phyloP scores from a whole-genome alignment of 2,329 filamentous ascomycete genomes.

The Alternaria metachromatica region DNA sequence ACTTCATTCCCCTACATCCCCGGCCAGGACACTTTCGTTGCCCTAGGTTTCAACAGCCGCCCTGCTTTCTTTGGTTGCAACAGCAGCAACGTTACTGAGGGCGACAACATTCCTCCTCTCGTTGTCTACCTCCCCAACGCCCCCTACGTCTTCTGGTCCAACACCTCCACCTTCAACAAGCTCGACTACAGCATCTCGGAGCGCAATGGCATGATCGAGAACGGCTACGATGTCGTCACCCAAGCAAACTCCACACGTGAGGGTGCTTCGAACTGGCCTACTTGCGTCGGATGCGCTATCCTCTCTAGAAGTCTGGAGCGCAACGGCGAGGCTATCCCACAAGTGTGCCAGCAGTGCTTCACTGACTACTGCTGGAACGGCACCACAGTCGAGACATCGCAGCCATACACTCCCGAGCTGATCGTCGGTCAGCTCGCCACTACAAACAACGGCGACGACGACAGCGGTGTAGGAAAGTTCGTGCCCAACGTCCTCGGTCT shows the following conservation, averaged over 20 bases:
- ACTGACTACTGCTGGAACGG: conserved; percentile 91
- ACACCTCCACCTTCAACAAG: conserved; percentile 76
- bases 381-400: conserved; percentile 55
- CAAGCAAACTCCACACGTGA: conserved; percentile 81
- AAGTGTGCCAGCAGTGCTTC: conserved; percentile 79
- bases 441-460: conserved; percentile 17
- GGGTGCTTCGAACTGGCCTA: conserved; percentile 68
- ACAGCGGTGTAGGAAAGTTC: conserved; percentile 32
- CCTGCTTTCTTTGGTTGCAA: conserved; percentile 86
- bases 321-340: conserved; percentile 72
- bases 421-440: conserved; percentile 21
- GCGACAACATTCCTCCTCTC: conserved; percentile 64
- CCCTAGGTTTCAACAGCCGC: conserved; percentile 73
- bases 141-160: conserved; percentile 78
- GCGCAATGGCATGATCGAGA: conserved; percentile 81
- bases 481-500: conserved; percentile 30
- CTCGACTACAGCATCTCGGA: conserved; percentile 67
- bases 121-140: conserved; percentile 89
- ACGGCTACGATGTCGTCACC: conserved; percentile 85
- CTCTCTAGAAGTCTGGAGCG: conserved; percentile 76
- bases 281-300: conserved; percentile 88
- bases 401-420: conserved; percentile 38
- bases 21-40: conserved; percentile 78
- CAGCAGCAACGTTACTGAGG: conserved; percentile 64
- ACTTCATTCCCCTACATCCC: conserved; percentile 76